Conservation (phyloP, 2,329 filamentous ascomycete genomes). For the Claviceps sp. region DNA sequence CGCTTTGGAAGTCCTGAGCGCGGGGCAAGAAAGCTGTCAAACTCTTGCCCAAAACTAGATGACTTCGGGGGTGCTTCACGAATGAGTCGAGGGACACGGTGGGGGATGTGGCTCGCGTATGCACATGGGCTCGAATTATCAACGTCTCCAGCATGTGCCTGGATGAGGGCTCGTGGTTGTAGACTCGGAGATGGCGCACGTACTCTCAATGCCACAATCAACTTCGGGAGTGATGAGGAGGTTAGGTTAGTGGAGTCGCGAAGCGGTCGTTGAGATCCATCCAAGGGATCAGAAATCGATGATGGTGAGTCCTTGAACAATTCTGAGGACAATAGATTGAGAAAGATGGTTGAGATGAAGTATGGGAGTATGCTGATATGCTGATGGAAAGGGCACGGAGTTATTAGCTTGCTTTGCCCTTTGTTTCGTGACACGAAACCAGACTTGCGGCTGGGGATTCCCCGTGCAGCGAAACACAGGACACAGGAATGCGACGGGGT, state of each 20-base stretch:
- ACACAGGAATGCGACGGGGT: background rate
- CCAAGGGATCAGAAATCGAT: background rate
- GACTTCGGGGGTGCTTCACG: slow-evolving; percentile 17
- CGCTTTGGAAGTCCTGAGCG: slow-evolving; percentile 2
- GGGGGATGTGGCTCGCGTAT: slow-evolving; percentile 22
- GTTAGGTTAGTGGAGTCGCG: slow-evolving; percentile 3
- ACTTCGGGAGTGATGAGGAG: slow-evolving; percentile 7
- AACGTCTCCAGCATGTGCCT: slow-evolving; percentile 11
- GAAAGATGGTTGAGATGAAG: slow-evolving; percentile 2
- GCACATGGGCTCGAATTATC: slow-evolving; percentile 22
- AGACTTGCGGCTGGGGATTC: slow-evolving; percentile 2
- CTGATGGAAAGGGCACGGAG: slow-evolving; percentile 1
- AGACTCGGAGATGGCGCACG: slow-evolving; percentile 3
- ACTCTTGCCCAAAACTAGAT: slow-evolving; percentile 7
- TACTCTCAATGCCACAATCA: slow-evolving; percentile 18
- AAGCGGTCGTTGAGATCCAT: slow-evolving; percentile 4
- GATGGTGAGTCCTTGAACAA: background rate
- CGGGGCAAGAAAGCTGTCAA: slow-evolving; percentile 1
- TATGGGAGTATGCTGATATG: slow-evolving; percentile 1
- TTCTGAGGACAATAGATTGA: slow-evolving; percentile 2
- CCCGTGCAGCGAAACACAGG: slow-evolving; percentile 1
- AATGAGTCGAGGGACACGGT: slow-evolving; percentile 19
- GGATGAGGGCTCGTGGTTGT: slow-evolving; percentile 7
- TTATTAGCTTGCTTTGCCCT: slow-evolving; percentile 3
- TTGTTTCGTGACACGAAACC: slow-evolving; percentile 3